Base-by-base conservation (phyloP, 495 filamentous ascomycete species). In the Xylaria cubensis region DNA sequence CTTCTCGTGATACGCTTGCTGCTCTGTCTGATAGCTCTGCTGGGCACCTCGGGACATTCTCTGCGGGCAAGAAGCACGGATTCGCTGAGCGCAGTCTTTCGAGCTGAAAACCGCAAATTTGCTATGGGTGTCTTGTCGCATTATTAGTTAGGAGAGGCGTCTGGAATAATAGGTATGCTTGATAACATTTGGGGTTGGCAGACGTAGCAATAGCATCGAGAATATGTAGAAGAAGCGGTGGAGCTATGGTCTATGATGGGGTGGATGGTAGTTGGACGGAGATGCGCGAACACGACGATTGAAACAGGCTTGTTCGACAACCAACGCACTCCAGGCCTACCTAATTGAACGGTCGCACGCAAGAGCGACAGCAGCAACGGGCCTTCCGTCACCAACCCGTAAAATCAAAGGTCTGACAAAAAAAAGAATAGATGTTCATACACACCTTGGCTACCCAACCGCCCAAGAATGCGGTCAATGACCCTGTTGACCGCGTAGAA, bases 1-100 rank as follows among this genome's bases (percentile, higher is more conserved):
- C 75, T 86, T 86, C 73, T 87, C 85, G 75, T 83, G 85, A 6
- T 81, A 81, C 67, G 79, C 81, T 70, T 83, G 82, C 36, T 83
- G 78, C 53, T 81, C 80, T 64, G 77, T 75, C 61, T 78, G 78
- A 48, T 72, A 63, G 72, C 74, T 79, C 70, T 82, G 79, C 50
- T 81, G 77, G 26, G 63, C 80, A 71, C 76, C 77, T 70, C 78
- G 80, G 67, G 75, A 81, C 86, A 83, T 87, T 44, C 74, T 73
- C 39, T n/a, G 51, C n/a, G 68, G 64, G 56, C 46, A 51, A 42
- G 68, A 68, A 29, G 61, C 63, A 63, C 66, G 12, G 29, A 61
- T 63, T 74, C 72, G 62, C 66, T 32, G 65, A 62, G 64, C 64
- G 74, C 44, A 67, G 53, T 55, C 53, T 36, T 55, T 73, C 69